Evolutionary conservation across 805 yeast genomes (phyloP).

Genomic region (Myxozyma udenii): DNA sequence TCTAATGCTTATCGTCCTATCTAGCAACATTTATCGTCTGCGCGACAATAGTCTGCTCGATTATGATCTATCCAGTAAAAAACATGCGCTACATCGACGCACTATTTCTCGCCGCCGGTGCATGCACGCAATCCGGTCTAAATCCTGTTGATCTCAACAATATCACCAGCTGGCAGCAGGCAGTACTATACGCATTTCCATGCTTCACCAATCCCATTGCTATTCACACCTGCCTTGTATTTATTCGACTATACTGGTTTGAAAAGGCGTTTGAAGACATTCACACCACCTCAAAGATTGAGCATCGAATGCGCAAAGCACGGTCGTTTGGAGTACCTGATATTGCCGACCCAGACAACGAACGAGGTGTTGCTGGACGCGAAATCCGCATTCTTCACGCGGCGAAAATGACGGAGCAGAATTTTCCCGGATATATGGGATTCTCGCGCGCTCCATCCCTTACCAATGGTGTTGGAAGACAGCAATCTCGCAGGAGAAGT

Average conservation of each 20-base stretch:
- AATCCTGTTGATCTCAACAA: conserved; percentile 71
- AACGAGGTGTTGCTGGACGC: conserved; percentile 22
- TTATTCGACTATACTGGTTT: conserved; percentile 82
- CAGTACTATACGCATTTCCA: conserved; percentile 60
- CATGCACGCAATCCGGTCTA: conserved; percentile 88
- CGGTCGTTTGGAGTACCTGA: conserved; percentile 52
- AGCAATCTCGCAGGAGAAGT: not conserved
- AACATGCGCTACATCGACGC: conserved; percentile 71
- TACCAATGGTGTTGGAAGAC: not conserved
- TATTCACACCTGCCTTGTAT: conserved; percentile 74
- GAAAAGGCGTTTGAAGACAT: conserved; percentile 83
- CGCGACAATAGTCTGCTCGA: conserved; percentile 63
- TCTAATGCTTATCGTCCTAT: conserved; percentile 47
- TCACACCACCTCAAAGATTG: conserved; percentile 68
- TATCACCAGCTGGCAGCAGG: conserved; percentile 73
- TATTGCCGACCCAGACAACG: conserved; percentile 3
- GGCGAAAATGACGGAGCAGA: conserved; percentile 21
- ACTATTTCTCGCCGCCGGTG: conserved; percentile 70
- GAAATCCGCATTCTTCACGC: conserved; percentile 12
- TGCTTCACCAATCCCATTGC: conserved; percentile 80
- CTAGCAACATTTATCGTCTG: conserved; percentile 58
- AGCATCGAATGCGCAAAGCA: conserved; percentile 78
- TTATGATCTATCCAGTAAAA: conserved; percentile 71
- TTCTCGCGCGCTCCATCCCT: not conserved
- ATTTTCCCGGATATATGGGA: conserved; percentile 13